Percentiles rank a stretch among this genome's conserved stretches.
phyloP scores from a whole-genome alignment of 2,329 filamentous ascomycete genomes.

The Stachybotrys chlorohalonatus region DNA sequence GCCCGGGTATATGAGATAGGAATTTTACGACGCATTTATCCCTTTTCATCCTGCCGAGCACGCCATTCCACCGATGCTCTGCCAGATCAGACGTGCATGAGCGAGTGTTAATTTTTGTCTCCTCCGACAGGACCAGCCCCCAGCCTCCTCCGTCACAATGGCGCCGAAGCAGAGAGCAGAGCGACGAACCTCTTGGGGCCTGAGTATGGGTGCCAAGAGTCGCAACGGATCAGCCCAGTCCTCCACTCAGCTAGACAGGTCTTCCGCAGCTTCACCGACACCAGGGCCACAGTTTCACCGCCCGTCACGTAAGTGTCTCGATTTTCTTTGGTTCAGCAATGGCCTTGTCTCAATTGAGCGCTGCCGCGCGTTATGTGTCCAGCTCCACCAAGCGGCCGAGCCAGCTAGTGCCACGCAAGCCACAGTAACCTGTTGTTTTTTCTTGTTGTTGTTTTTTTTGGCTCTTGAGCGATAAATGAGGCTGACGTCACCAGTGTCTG shows the following conservation, averaged over 20 bases:
- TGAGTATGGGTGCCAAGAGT: slow-evolving; percentile 25
- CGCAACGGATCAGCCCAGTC: slow-evolving; percentile 1
- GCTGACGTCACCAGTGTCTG: slow-evolving; percentile 1
- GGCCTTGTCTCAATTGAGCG: neutral
- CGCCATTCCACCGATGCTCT: slow-evolving; percentile 3
- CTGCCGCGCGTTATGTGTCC: neutral
- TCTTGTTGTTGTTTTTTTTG: neutral
- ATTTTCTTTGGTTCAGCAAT: neutral
- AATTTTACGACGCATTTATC: slow-evolving; percentile 28
- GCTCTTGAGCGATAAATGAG: neutral
- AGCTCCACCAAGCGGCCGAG: neutral
- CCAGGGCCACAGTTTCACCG: neutral
- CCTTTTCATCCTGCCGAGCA: slow-evolving; percentile 8
- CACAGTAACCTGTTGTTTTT: neutral
- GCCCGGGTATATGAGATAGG: slow-evolving; percentile 24
- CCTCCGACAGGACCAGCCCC: slow-evolving; percentile 23
- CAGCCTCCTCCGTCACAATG: slow-evolving; percentile 12
- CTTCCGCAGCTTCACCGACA: neutral
- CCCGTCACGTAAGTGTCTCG: neutral
- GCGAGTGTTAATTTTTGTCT: slow-evolving; percentile 26
- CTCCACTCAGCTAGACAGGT: neutral
- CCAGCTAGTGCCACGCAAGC: neutral
- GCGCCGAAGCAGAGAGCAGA: slow-evolving; percentile 26
- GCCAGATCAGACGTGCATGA: slow-evolving; percentile 1
- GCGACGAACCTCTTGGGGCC: slow-evolving; percentile 35